Conservation (phyloP, 331 rosid genomes). For the Cydonia oblonga region DNA sequence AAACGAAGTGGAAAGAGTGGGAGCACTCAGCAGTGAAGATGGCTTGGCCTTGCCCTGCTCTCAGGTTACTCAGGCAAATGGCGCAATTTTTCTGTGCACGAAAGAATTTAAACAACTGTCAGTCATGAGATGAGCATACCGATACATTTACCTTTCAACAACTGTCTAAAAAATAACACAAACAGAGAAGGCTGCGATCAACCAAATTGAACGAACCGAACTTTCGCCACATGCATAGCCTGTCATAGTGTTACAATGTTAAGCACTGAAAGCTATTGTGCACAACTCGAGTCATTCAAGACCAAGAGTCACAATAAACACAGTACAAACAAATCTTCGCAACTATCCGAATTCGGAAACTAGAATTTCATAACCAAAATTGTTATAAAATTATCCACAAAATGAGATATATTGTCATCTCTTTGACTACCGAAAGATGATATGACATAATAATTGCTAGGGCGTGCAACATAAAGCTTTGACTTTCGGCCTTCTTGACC, state of each 20-base stretch:
- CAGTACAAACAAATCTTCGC: background rate
- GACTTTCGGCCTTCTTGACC: background rate
- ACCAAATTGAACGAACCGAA: background rate
- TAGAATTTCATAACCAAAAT: background rate
- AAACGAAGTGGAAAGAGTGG: background rate
- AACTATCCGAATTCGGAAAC: background rate
- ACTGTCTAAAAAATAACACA: background rate
- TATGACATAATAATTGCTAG: background rate
- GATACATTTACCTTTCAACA: background rate
- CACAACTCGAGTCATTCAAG: background rate
- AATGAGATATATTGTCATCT: background rate
- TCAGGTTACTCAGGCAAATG: background rate
- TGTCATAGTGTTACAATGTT: background rate
- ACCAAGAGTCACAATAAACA: background rate
- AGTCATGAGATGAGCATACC: background rate
- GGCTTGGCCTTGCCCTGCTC: background rate
- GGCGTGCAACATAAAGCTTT: background rate
- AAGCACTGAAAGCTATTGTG: background rate
- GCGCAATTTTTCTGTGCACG: background rate
- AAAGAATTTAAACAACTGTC: background rate
- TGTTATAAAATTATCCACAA: background rate
- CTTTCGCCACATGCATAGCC: background rate
- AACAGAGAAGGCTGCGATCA: background rate
- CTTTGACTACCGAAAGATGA: background rate
- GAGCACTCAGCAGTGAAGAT: slow-evolving; percentile 12